phyloP scores from a whole-genome alignment of 176 grass and related monocot genomes.

The Carex littledalei region DNA sequence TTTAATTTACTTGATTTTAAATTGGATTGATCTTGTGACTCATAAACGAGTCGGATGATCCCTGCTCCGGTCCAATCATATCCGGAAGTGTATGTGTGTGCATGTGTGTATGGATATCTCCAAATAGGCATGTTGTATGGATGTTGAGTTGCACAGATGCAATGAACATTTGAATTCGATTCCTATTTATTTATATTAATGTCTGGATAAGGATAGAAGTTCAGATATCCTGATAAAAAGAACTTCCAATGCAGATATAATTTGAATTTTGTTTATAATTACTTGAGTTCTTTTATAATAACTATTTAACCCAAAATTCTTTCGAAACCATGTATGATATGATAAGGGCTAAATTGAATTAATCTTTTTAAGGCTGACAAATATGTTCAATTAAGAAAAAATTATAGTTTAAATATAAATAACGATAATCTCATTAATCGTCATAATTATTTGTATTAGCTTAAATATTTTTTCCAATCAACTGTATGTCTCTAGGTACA shows the following conservation, averaged over 20 bases:
- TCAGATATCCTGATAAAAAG: neutral
- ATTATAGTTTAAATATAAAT: neutral
- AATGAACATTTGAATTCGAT: neutral
- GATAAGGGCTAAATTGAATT: neutral
- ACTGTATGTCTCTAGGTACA: neutral
- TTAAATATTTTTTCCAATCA: neutral
- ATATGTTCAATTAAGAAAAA: neutral
- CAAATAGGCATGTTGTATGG: neutral
- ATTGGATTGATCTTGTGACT: neutral
- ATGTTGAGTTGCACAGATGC: neutral
- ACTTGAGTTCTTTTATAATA: neutral
- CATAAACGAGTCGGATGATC: neutral
- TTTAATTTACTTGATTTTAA: neutral
- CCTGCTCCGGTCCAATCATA: neutral
- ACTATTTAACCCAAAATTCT: neutral
- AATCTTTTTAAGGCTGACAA: neutral
- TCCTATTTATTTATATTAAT: neutral
- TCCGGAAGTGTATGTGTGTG: neutral
- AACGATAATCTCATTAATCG: neutral
- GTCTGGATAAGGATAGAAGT: neutral
- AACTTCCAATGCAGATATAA: neutral
- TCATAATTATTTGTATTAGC: neutral
- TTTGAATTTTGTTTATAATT: too few species aligned
- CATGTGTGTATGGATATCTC: neutral
- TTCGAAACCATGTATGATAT: neutral